These are phyloP conservation scores for Heracleum sosnowskyi DNA, from an alignment of 129 eudicot species.

Conservation along the genomic window DNA sequence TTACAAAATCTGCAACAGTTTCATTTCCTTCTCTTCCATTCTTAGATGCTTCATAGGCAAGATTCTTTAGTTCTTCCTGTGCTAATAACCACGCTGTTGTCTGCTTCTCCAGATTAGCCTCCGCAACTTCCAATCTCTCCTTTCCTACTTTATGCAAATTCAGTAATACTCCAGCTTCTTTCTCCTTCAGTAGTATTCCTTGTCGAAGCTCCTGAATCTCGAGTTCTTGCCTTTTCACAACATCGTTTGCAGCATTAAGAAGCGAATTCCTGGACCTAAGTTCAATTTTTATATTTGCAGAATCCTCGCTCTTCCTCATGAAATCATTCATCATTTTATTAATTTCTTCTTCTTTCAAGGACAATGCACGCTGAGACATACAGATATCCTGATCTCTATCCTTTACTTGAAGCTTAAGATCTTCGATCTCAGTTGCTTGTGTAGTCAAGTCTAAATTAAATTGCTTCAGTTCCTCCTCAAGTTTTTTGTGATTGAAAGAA, in stretches of 20 bases:
- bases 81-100: constrained; percentile 71
- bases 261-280: constrained; percentile 39
- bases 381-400: constrained; percentile 48
- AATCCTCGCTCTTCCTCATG: constrained; percentile 44
- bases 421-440: constrained; percentile 55
- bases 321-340: constrained; percentile 43
- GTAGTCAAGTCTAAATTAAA: constrained; percentile 60
- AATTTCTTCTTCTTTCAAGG: constrained; percentile 55
- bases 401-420: constrained; percentile 53
- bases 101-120: constrained; percentile 64
- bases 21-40: constrained; percentile 35
- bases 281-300: constrained; percentile 35
- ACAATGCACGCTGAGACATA: constrained; percentile 37
- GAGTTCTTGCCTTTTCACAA: constrained; percentile 47
- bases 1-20: constrained; percentile 48
- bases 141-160: constrained; percentile 35
- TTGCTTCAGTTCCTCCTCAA: constrained; percentile 71
- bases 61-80: constrained; percentile 49
- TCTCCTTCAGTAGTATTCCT: constrained; percentile 42
- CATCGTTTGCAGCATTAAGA: constrained; percentile 40
- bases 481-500: constrained; percentile 48
- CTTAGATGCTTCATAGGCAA: constrained; percentile 45
- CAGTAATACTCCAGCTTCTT: constrained; percentile 37
- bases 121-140: constrained; percentile 45
- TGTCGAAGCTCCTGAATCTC: constrained; percentile 49